phyloP scores from a whole-genome alignment of 768 basidiomycete species.

The Nidularia sp. region DNA sequence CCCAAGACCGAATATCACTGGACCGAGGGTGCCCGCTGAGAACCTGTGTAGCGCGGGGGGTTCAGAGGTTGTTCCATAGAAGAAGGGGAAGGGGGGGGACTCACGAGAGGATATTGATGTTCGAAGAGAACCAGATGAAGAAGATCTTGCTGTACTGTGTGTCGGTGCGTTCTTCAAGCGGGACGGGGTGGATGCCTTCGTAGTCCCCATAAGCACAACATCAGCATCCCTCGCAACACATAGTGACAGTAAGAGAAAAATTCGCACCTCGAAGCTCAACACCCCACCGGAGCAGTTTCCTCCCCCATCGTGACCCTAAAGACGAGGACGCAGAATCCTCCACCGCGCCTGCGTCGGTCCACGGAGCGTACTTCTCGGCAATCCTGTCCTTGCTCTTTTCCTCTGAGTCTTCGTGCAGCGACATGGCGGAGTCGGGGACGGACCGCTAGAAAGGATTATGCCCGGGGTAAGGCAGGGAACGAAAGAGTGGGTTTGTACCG shows the following conservation, averaged over 20 bases:
- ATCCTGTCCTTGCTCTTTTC: neutral
- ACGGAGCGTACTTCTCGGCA: neutral
- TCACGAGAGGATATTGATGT: constrained; percentile 63
- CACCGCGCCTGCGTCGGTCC: neutral
- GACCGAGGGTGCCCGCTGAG: constrained; percentile 66
- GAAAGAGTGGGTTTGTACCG: too few relatives aligned
- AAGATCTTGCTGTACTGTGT: constrained; percentile 65
- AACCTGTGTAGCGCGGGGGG: constrained; percentile 34
- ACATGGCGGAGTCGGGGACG: too few relatives aligned
- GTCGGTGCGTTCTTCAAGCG: constrained; percentile 51
- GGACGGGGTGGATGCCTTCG: constrained; percentile 54
- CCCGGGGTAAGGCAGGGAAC: too few relatives aligned
- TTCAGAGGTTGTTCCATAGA: too few relatives aligned
- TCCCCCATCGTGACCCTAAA: neutral
- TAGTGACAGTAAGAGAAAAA: too few relatives aligned
- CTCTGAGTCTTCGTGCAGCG: too few relatives aligned
- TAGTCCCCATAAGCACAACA: neutral
- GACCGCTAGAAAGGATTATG: too few relatives aligned
- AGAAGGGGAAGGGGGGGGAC: constrained; percentile 5
- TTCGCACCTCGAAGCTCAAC: constrained; percentile 27
- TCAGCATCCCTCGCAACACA: neutral
- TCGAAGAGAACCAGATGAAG: constrained; percentile 75
- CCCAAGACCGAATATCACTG: constrained; percentile 52
- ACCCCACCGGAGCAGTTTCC: constrained; percentile 13
- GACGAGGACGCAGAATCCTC: too few relatives aligned